phyloP scores from a whole-genome alignment of 192 early-diverging fungal species.

The Haplosporangium gracile region DNA sequence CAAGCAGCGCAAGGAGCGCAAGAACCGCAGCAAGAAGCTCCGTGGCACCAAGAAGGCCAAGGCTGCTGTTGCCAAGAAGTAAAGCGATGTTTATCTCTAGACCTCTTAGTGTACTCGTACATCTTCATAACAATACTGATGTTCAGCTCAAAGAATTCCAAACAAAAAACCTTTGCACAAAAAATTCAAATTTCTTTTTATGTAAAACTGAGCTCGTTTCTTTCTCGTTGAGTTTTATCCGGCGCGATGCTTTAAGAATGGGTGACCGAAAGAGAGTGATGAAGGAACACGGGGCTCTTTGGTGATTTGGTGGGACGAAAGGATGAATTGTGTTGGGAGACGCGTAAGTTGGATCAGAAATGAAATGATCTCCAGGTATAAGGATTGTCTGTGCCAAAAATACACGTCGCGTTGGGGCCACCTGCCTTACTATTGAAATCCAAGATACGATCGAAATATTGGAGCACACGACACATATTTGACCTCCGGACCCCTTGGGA shows the following conservation, averaged over 20 bases:
- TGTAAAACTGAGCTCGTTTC: too few species aligned
- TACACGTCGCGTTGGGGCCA: not conserved
- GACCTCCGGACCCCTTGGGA: too few species aligned
- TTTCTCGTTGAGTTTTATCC: too few species aligned
- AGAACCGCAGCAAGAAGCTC: slow-evolving; percentile 99
- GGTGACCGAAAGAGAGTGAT: too few species aligned
- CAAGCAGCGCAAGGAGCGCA: slow-evolving; percentile 99
- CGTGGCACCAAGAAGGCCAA: slow-evolving; percentile 95
- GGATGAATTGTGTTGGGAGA: too few species aligned
- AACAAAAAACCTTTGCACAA: slow-evolving; percentile 5
- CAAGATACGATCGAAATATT: not conserved
- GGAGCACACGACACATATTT: not conserved
- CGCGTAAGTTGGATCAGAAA: not conserved
- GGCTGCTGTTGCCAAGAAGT: slow-evolving; percentile 72
- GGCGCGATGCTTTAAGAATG: too few species aligned
- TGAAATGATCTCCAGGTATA: not conserved
- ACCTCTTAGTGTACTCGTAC: slow-evolving; percentile 32
- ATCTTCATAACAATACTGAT: slow-evolving; percentile 38
- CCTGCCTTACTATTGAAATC: not conserved
- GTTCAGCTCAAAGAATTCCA: slow-evolving; percentile 26
- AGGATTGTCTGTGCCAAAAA: not conserved
- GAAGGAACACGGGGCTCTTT: too few species aligned
- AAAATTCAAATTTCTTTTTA: not conserved
- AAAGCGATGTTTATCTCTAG: slow-evolving; percentile 54
- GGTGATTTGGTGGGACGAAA: too few species aligned